Conservation (phyloP, 2,329 filamentous ascomycete genomes). For the Trichoderma aggressivum region DNA sequence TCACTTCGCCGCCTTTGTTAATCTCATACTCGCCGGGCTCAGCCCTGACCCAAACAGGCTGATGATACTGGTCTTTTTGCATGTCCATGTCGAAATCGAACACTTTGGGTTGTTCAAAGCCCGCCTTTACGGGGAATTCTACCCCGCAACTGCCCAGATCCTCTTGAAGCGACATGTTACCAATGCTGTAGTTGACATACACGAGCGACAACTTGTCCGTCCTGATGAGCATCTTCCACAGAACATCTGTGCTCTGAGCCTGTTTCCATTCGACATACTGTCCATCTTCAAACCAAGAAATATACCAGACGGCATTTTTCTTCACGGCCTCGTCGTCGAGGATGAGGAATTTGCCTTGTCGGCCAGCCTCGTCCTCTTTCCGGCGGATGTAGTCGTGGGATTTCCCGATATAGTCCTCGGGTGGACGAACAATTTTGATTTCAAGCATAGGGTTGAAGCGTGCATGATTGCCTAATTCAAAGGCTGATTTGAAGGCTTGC, state of each 20-base stretch:
- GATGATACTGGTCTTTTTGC: neutral
- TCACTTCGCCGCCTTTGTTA: constrained; percentile 13
- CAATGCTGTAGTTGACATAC: constrained; percentile 25
- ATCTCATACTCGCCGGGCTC: constrained; percentile 25
- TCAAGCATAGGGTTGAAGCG: constrained; percentile 24
- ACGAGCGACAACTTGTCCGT: constrained; percentile 22
- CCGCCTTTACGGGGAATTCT: constrained; percentile 15
- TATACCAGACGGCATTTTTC: constrained; percentile 24
- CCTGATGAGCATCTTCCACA: constrained; percentile 25
- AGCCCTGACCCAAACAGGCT: constrained; percentile 18
- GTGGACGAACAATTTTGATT: constrained; percentile 24
- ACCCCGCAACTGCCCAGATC: constrained; percentile 24
- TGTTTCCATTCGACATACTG: neutral
- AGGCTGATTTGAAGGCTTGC: constrained; percentile 21
- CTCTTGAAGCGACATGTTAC: constrained; percentile 23
- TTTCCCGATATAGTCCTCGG: constrained; percentile 21
- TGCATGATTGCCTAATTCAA: constrained; percentile 24
- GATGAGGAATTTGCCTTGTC: constrained; percentile 21
- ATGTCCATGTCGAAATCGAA: constrained; percentile 18
- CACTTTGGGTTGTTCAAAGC: constrained; percentile 21
- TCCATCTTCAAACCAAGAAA: constrained; percentile 21
- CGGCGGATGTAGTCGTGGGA: constrained; percentile 24
- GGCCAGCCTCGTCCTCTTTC: constrained; percentile 23
- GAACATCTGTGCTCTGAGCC: constrained; percentile 22
- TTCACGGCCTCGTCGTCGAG: constrained; percentile 20